A percentile compares a stretch with the other conserved stretches of the same genome.
Conservation (phyloP, 2,329 filamentous ascomycete species). For the Fusarium subtropicale region DNA sequence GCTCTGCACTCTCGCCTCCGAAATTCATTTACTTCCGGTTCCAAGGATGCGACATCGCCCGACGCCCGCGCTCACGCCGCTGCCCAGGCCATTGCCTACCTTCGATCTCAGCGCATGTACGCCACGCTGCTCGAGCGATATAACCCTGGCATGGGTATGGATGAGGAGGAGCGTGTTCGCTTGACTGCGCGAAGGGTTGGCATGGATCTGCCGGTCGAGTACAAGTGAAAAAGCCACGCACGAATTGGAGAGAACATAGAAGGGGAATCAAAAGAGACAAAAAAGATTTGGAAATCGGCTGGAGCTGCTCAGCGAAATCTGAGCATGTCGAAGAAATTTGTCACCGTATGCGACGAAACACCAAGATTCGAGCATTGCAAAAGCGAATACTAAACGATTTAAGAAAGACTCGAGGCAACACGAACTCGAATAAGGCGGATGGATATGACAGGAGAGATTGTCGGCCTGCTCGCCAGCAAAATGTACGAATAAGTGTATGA, state of each 20-base stretch:
- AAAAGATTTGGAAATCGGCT: neutral
- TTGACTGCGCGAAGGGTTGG: constrained; percentile 89
- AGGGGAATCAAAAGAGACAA: neutral
- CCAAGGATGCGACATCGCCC: constrained; percentile 64
- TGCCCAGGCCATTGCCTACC: constrained; percentile 84
- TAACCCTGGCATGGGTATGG: constrained; percentile 91
- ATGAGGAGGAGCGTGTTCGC: constrained; percentile 84
- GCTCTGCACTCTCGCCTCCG: constrained; percentile 54
- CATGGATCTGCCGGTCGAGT: constrained; percentile 84
- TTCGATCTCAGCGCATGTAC: constrained; percentile 88
- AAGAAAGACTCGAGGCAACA: neutral
- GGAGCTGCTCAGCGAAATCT: neutral
- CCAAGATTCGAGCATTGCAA: neutral
- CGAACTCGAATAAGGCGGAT: neutral
- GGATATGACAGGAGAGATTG: neutral
- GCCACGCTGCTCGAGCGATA: constrained; percentile 86
- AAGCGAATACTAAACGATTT: neutral
- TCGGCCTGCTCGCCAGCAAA: neutral
- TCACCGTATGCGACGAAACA: neutral
- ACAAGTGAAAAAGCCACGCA: constrained; percentile 17
- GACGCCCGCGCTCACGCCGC: constrained; percentile 56
- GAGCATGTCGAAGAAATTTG: neutral
- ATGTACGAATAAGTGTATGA: constrained; percentile 41
- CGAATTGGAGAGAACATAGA: neutral
- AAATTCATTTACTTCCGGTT: constrained; percentile 54